Base-by-base conservation (phyloP, 2,329 filamentous ascomycete genomes). In the Penicillium rolfsii region DNA sequence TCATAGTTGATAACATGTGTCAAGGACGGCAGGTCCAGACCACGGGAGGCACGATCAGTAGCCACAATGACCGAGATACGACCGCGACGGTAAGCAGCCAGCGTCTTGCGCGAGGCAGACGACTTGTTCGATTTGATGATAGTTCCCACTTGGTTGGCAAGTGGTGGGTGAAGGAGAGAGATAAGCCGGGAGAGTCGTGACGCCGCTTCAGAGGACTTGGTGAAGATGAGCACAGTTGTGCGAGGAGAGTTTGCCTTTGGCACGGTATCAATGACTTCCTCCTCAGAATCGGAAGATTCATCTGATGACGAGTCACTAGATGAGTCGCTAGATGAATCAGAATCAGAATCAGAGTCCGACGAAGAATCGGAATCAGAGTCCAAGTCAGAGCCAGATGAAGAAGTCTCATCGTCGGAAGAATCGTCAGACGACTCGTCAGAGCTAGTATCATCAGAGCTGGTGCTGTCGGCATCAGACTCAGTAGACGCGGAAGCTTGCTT, bases 1-100 rank as follows among this genome's bases (percentile, higher is more conserved):
- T 97, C 94, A 80, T 98, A 98, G 79, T 97, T 97, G 77, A 98
- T 82, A 50, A 98, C 92, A 72, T 96, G 91, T 38, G 88, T 87
- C 50, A 98, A 84, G 50, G 86, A 84, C 0, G 87, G 86, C 12
- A 97, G 83, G 75, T 98, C 94, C 28, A 98, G 87, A 70, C 94
- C 95, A 64, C 94, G 90, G 2, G 93, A 91, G 0, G 95, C 91
- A n/a, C 96, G 89, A 74, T 98, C 94, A 0, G 95, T 96, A 0
- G 93, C 93, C 49, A 98, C 89, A 46, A 98, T 86, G 50, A 96
- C 87, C 6, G 88, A 87, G 28, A 91, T 77, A 60, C 85, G 85
- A 59, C 83, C 84, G 7, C 80, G 75, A 3, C 83, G 79, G 74
- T 94, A 93, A n/a, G 85, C 83, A 28, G 83, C 82, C 26, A 93